phyloP scores from a whole-genome alignment of 306 rosid species.

The Fragaria vesca region DNA sequence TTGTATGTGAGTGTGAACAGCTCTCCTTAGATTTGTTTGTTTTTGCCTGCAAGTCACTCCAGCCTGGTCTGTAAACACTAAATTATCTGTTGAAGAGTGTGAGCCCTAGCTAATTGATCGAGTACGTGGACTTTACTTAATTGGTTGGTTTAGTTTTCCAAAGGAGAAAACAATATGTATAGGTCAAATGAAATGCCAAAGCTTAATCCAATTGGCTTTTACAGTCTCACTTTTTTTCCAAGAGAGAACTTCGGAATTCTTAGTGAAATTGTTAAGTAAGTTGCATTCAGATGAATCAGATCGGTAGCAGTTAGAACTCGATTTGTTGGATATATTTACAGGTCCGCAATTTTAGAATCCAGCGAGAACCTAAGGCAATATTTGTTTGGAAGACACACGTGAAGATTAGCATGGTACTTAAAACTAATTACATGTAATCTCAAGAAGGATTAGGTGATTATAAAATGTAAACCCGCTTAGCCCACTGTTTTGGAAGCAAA shows the following conservation, averaged over 20 bases:
- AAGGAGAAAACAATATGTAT: neutral
- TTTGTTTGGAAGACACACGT: slow-evolving; percentile 1
- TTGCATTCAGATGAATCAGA: too few relatives aligned
- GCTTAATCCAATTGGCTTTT: neutral
- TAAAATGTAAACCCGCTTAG: slow-evolving; percentile 15
- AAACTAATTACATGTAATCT: slow-evolving; percentile 3
- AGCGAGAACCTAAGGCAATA: neutral
- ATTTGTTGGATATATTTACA: neutral
- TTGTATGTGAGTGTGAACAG: neutral
- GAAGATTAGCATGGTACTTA: neutral
- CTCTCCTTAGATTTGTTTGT: neutral
- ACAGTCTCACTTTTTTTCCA: neutral
- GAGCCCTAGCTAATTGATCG: neutral
- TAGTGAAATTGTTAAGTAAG: too few relatives aligned
- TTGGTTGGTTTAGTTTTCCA: neutral
- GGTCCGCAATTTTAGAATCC: neutral
- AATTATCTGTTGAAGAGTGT: neutral
- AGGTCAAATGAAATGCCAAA: slow-evolving; percentile 5
- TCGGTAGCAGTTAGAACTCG: neutral
- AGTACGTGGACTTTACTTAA: neutral
- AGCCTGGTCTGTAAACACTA: neutral
- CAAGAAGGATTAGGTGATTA: neutral
- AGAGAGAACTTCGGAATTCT: too few relatives aligned
- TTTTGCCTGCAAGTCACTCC: neutral
- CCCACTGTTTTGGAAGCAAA: slow-evolving; percentile 48